A percentile compares a stretch with the other conserved stretches of the same genome.
Evolutionary conservation across 2,329 filamentous ascomycete genomes (phyloP).

Genomic region (Pseudogymnoascus sp.): DNA sequence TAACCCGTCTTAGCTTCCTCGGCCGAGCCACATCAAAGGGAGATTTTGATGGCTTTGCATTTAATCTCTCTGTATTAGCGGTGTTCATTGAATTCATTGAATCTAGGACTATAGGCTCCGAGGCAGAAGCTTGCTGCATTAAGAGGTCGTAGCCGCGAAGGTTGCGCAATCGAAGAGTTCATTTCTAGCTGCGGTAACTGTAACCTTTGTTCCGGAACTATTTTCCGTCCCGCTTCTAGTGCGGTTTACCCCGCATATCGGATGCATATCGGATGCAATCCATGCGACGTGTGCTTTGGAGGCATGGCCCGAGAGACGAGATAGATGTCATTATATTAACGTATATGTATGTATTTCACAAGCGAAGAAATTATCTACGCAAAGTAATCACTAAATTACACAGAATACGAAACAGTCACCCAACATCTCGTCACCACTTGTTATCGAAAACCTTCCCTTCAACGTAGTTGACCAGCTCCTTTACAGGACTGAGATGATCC

Average conservation of each 20-base stretch:
- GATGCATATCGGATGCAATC: neutral
- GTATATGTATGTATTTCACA: neutral
- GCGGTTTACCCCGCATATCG: neutral
- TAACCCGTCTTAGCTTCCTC: constrained; percentile 11
- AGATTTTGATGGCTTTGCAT: neutral
- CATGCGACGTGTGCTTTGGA: neutral
- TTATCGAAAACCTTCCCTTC: constrained; percentile 43
- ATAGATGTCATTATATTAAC: neutral
- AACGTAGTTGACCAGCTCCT: constrained; percentile 44
- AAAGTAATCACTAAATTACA: neutral
- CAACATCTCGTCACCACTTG: constrained; percentile 31
- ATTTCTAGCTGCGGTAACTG: neutral
- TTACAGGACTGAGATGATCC: constrained; percentile 40
- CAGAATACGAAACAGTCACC: neutral
- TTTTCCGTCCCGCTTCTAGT: neutral
- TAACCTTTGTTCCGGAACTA: neutral
- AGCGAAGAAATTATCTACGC: neutral
- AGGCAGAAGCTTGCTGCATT: neutral
- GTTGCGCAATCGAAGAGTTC: neutral
- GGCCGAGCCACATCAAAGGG: neutral
- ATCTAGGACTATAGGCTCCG: neutral
- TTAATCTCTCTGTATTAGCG: neutral
- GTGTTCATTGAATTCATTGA: neutral
- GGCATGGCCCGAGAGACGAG: neutral
- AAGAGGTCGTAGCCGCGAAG: neutral